phyloP scores from a whole-genome alignment of 2,329 filamentous ascomycete species.

The Clonostachys rosea region DNA sequence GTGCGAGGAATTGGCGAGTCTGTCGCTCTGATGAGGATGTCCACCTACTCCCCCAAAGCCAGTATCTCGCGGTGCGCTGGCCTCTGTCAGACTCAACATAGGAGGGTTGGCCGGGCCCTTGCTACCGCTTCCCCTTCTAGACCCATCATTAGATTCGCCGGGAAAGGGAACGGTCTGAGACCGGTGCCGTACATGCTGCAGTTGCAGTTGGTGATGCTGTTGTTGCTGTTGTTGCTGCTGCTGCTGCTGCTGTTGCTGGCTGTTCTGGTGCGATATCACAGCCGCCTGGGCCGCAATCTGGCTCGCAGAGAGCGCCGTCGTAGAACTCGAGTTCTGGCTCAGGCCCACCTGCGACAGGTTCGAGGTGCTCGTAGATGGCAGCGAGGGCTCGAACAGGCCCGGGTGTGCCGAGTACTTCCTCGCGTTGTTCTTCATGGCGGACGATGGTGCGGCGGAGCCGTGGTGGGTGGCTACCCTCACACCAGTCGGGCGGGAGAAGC shows the following conservation, averaged over 20 bases:
- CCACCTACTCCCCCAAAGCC: slow-evolving; percentile 41
- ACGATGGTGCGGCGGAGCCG: slow-evolving; percentile 18
- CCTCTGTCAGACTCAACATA: slow-evolving; percentile 59
- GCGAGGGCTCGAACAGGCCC: slow-evolving; percentile 70
- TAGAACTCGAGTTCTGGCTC: slow-evolving; percentile 33
- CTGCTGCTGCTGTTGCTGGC: slow-evolving; percentile 8
- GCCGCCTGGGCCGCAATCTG: slow-evolving; percentile 78
- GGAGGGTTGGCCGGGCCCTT: slow-evolving; percentile 56
- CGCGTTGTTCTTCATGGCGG: slow-evolving; percentile 38
- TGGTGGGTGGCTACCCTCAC: slow-evolving; percentile 14
- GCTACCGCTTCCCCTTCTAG: slow-evolving; percentile 37
- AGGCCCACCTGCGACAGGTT: slow-evolving; percentile 47
- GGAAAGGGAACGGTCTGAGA: slow-evolving; percentile 68
- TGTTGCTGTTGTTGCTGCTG: slow-evolving; percentile 1
- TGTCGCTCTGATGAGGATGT: slow-evolving; percentile 53
- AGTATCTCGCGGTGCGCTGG: slow-evolving; percentile 55
- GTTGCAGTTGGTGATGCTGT: slow-evolving; percentile 1
- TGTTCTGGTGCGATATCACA: slow-evolving; percentile 59
- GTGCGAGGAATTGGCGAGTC: slow-evolving; percentile 45
- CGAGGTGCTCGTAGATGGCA: slow-evolving; percentile 58
- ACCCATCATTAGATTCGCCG: slow-evolving; percentile 34
- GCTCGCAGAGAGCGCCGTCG: slow-evolving; percentile 53
- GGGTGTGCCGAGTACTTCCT: slow-evolving; percentile 69
- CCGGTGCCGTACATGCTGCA: slow-evolving; percentile 54
- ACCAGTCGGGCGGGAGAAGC: slow-evolving; percentile 52